Evolutionary conservation across 352 stramenopile genomes (phyloP).

Genomic region (Phytophthora cajani): DNA sequence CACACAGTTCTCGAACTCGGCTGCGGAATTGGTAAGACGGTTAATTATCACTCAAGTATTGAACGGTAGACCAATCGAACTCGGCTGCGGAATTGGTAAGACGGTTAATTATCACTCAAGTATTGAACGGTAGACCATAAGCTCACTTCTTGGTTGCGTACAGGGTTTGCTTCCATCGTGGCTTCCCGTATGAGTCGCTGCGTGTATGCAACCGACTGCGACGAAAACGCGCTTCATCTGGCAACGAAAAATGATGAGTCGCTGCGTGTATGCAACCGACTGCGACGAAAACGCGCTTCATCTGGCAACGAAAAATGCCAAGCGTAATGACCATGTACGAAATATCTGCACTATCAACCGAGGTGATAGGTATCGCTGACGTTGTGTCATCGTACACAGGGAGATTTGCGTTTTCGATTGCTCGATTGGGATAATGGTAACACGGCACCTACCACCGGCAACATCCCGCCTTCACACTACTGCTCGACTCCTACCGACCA

Average conservation of each 20-base stretch:
- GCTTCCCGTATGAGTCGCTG: constrained; percentile 38
- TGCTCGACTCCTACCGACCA: constrained; percentile 35
- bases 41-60: background rate
- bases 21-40: constrained; percentile 52
- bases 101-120: background rate
- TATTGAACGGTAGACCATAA: background rate
- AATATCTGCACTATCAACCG: background rate
- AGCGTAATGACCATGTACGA: constrained; percentile 36
- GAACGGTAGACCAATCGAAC: background rate
- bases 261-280: constrained; percentile 58
- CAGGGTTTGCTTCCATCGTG: constrained; percentile 57
- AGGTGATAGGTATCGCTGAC: background rate
- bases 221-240: constrained; percentile 44
- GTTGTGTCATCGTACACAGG: constrained; percentile 13
- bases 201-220: constrained; percentile 59
- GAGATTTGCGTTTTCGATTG: constrained; percentile 33
- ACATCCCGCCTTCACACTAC: constrained; percentile 16
- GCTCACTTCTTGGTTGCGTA: background rate
- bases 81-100: constrained; percentile 61
- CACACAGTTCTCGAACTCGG: constrained; percentile 59
- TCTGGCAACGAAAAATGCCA: constrained; percentile 46
- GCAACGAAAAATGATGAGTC: no score
- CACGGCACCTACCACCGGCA: background rate
- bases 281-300: constrained; percentile 41
- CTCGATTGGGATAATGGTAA: constrained; percentile 15